Evolutionary conservation across 2,329 filamentous ascomycete species (phyloP).

Genomic region (Aspergillus amoenus): DNA sequence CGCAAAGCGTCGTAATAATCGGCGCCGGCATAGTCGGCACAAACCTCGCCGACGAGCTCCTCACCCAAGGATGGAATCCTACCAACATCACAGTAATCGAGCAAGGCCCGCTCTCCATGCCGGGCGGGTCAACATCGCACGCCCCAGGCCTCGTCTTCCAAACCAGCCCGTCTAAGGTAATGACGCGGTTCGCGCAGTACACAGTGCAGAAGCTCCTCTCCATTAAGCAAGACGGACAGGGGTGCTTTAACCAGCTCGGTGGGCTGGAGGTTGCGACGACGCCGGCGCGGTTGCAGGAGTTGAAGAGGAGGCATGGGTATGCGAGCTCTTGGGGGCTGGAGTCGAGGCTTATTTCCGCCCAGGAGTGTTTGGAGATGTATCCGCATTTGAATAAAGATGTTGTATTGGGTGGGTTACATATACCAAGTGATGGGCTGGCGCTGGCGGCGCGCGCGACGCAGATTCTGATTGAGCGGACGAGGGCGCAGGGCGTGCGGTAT

Average conservation of each 20-base stretch:
- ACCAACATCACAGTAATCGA: conserved; percentile 64
- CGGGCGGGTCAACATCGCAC: conserved; percentile 65
- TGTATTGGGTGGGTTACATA: conserved; percentile 60
- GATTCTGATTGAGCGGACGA: conserved; percentile 59
- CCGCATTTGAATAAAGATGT: conserved; percentile 55
- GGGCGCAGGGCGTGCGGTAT: conserved; percentile 59
- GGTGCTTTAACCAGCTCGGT: conserved; percentile 62
- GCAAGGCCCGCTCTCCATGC: conserved; percentile 62
- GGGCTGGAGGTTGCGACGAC: conserved; percentile 64
- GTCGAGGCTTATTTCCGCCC: conserved; percentile 50
- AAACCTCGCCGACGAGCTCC: conserved; percentile 64
- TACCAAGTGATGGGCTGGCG: conserved; percentile 62
- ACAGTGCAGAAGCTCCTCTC: conserved; percentile 61
- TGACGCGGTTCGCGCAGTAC: conserved; percentile 61
- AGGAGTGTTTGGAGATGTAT: conserved; percentile 56
- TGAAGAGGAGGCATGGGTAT: conserved; percentile 63
- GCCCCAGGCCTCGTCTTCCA: conserved; percentile 66
- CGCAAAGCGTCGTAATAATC: conserved; percentile 57
- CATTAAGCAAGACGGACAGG: conserved; percentile 49
- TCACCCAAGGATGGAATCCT: conserved; percentile 56
- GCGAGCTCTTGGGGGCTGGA: conserved; percentile 62
- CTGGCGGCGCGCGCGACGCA: conserved; percentile 62
- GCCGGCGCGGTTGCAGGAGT: conserved; percentile 56
- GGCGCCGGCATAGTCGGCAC: conserved; percentile 65
- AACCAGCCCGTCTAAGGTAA: conserved; percentile 48